phyloP scores from a whole-genome alignment of 75 land plant species.

The Sequoiadendron giganteum region DNA sequence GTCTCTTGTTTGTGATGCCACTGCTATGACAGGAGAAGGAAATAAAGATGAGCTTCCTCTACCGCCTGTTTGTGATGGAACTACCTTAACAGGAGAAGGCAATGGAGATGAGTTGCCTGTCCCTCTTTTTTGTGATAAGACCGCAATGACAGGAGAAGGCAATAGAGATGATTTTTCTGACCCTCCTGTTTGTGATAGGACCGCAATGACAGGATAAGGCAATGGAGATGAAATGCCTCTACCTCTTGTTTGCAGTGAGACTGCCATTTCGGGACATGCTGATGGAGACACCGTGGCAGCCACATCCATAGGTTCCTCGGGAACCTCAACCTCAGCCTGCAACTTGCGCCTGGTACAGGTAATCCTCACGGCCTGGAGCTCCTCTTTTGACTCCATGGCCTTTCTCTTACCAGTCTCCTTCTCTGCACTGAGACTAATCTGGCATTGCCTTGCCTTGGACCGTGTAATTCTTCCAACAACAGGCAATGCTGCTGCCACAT shows the following conservation, averaged over 20 bases:
- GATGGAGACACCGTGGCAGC: background rate
- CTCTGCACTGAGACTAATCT: background rate
- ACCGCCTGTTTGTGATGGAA: no score
- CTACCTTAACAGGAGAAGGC: background rate
- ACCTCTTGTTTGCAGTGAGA: background rate
- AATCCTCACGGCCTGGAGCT: background rate
- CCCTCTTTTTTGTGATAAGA: background rate
- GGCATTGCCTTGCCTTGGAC: conserved; percentile 7
- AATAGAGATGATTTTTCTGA: background rate
- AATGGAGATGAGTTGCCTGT: conserved; percentile 1
- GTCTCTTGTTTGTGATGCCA: no score
- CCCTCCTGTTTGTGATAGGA: background rate
- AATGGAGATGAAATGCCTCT: background rate
- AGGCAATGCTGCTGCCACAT: background rate
- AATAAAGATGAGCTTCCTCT: background rate
- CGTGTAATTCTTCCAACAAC: conserved; percentile 13
- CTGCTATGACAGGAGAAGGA: no score
- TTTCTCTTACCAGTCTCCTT: background rate
- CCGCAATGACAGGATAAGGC: background rate
- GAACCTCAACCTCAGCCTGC: background rate
- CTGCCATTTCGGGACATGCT: background rate
- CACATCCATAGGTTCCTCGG: background rate
- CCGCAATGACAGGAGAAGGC: background rate
- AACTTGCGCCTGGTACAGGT: background rate
- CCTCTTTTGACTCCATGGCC: background rate